A percentile compares a stretch with the other conserved stretches of the same genome.
Evolutionary conservation across 2,329 filamentous ascomycete species (phyloP).

Genomic region (Pochonia chlamydosporia): DNA sequence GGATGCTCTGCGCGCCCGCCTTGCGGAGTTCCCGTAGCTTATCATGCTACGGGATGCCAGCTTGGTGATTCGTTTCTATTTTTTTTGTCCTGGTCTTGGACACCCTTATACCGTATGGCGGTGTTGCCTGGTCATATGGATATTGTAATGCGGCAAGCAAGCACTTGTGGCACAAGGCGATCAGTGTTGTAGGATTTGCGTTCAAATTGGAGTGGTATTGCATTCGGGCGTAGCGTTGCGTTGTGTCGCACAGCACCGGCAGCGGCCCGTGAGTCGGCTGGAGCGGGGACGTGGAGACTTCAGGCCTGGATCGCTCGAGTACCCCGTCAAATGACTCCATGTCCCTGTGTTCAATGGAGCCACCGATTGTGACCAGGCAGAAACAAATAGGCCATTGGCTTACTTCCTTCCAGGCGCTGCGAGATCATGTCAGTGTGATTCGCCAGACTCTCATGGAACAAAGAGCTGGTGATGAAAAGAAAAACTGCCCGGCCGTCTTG

Average conservation of each 20-base stretch:
- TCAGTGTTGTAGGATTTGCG: not conserved
- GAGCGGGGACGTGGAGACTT: not conserved
- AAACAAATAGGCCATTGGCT: not conserved
- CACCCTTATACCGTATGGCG: too few species aligned
- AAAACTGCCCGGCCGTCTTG: not conserved
- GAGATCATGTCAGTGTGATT: not conserved
- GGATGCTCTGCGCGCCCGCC: too few species aligned
- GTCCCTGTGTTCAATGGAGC: too few species aligned
- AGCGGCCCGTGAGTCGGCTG: slow-evolving; percentile 9
- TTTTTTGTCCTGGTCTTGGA: too few species aligned
- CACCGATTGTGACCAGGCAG: too few species aligned
- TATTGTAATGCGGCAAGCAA: not conserved
- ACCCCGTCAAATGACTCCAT: too few species aligned
- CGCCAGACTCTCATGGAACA: not conserved
- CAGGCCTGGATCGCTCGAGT: not conserved
- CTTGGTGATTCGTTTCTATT: too few species aligned
- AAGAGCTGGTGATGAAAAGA: not conserved
- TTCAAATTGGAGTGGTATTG: not conserved
- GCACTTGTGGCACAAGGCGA: not conserved
- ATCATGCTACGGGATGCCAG: too few species aligned
- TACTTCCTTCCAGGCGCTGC: not conserved
- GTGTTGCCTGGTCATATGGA: too few species aligned
- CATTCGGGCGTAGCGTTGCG: slow-evolving; percentile 2
- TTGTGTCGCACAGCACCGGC: slow-evolving; percentile 11
- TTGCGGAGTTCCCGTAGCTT: too few species aligned